Percentiles rank a stretch among this genome's conserved stretches.
phyloP scores from a whole-genome alignment of 257 asterid genomes.

The Gardenia jasminoides region DNA sequence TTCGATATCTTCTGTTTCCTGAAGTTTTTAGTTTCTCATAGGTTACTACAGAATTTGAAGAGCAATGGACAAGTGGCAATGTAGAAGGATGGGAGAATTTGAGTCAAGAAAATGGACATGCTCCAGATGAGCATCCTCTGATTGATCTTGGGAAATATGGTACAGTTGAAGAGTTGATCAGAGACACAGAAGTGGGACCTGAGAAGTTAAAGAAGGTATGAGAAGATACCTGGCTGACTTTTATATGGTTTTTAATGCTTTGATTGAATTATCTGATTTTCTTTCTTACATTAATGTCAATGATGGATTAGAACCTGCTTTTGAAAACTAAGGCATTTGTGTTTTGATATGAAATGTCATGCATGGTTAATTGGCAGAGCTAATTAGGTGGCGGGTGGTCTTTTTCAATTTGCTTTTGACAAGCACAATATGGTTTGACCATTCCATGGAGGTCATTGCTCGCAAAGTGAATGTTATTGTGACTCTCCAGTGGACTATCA shows the following conservation, averaged over 20 bases:
- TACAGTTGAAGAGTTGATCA: slow-evolving; percentile 73
- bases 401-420: neutral
- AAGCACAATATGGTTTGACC: neutral
- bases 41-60: slow-evolving; percentile 81
- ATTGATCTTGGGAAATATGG: slow-evolving; percentile 86
- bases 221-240: neutral
- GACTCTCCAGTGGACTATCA: neutral
- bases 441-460: neutral
- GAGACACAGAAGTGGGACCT: slow-evolving; percentile 50
- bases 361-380: neutral
- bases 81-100: slow-evolving; percentile 80
- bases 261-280: neutral
- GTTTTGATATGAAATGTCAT: neutral
- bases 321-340: neutral
- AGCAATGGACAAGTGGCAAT: slow-evolving; percentile 65
- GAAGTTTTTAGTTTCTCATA: slow-evolving; percentile 29
- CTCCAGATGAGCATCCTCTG: slow-evolving; percentile 43
- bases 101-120: slow-evolving; percentile 58
- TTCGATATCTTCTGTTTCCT: slow-evolving; percentile 6
- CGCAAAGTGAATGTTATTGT: neutral
- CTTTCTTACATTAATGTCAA: neutral
- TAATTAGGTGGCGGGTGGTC: neutral
- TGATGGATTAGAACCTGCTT: neutral
- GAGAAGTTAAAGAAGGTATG: slow-evolving; percentile 88
- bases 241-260: neutral